A percentile compares a stretch with the other conserved stretches of the same genome.
phyloP scores from a whole-genome alignment of 208 protist genomes.

The Trypanosoma congolense region DNA sequence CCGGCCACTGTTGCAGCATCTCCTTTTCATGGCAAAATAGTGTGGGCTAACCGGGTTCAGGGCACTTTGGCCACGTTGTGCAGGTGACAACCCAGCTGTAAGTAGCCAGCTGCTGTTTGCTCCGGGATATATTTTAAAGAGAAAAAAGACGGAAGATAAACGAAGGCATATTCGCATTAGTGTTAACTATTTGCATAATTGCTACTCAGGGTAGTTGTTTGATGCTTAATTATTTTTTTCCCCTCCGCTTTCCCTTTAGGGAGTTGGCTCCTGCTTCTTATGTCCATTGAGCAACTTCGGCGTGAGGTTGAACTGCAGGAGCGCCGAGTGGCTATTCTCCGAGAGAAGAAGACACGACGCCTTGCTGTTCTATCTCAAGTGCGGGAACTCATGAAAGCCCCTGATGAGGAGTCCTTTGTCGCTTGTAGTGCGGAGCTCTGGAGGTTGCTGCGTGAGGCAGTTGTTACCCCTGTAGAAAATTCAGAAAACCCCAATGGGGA shows the following conservation, averaged over 20 bases:
- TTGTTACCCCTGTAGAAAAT: neutral
- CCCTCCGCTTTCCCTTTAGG: too few species aligned
- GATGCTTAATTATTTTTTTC: too few species aligned
- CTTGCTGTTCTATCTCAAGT: constrained; percentile 25
- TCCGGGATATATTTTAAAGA: constrained; percentile 3
- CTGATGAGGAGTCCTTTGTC: constrained; percentile 10
- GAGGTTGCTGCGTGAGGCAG: constrained; percentile 7
- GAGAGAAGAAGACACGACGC: constrained; percentile 16
- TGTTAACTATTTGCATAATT: too few species aligned
- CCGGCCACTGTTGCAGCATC: constrained; percentile 55
- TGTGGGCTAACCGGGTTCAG: too few species aligned
- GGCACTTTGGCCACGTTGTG: too few species aligned
- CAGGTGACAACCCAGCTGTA: too few species aligned
- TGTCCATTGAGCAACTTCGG: constrained; percentile 21
- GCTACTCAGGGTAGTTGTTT: too few species aligned
- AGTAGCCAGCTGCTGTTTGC: too few species aligned
- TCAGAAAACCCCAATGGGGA: neutral
- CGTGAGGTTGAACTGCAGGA: constrained; percentile 30
- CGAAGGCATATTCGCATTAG: neutral
- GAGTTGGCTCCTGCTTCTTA: neutral
- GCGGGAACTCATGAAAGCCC: constrained; percentile 10
- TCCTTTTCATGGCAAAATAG: constrained; percentile 57
- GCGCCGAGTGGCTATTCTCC: constrained; percentile 18
- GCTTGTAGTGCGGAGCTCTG: constrained; percentile 10
- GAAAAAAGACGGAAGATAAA: constrained; percentile 3